Percentiles rank a stretch among this genome's conserved stretches.
phyloP scores from a whole-genome alignment of 2,329 filamentous ascomycete species.

The Stagonosporopsis tanaceti region DNA sequence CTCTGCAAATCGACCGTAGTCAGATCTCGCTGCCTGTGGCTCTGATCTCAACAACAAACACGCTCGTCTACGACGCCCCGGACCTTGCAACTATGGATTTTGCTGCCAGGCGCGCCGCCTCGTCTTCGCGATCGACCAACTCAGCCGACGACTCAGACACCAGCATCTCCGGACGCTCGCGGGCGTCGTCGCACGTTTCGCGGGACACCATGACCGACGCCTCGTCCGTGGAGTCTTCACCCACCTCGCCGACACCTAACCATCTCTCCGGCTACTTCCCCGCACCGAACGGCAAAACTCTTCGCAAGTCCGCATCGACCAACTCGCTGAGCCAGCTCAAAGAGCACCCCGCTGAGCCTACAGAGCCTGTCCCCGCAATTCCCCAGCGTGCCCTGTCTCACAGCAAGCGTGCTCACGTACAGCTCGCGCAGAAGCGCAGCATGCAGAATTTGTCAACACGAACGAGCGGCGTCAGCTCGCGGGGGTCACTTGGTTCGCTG shows the following conservation, averaged over 20 bases:
- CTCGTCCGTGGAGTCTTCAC: slow-evolving; percentile 58
- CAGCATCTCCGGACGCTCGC: slow-evolving; percentile 58
- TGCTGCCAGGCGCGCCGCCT: slow-evolving; percentile 34
- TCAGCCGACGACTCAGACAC: slow-evolving; percentile 76
- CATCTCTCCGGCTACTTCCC: slow-evolving; percentile 67
- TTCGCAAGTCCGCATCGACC: slow-evolving; percentile 52
- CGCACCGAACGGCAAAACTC: slow-evolving; percentile 54
- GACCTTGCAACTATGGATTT: slow-evolving; percentile 66
- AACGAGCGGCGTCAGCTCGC: slow-evolving; percentile 23
- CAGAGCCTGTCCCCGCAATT: slow-evolving; percentile 67
- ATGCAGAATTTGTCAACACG: slow-evolving; percentile 52
- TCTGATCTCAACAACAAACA: slow-evolving; percentile 92
- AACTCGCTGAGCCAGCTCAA: slow-evolving; percentile 40
- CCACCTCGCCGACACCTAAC: slow-evolving; percentile 62
- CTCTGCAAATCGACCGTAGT: slow-evolving; percentile 62
- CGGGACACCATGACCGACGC: slow-evolving; percentile 73
- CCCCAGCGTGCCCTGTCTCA: slow-evolving; percentile 84
- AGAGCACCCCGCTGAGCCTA: slow-evolving; percentile 26
- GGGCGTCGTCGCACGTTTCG: slow-evolving; percentile 61
- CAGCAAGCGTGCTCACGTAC: slow-evolving; percentile 85
- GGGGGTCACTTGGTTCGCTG: slow-evolving; percentile 61
- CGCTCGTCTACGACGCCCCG: slow-evolving; percentile 93
- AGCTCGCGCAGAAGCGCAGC: slow-evolving; percentile 73
- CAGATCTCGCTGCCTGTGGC: slow-evolving; percentile 90
- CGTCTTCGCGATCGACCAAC: slow-evolving; percentile 64